A percentile compares a stretch with the other conserved stretches of the same genome.
phyloP scores from a whole-genome alignment of 176 grass and related monocot genomes.

The Carex myosuroides region DNA sequence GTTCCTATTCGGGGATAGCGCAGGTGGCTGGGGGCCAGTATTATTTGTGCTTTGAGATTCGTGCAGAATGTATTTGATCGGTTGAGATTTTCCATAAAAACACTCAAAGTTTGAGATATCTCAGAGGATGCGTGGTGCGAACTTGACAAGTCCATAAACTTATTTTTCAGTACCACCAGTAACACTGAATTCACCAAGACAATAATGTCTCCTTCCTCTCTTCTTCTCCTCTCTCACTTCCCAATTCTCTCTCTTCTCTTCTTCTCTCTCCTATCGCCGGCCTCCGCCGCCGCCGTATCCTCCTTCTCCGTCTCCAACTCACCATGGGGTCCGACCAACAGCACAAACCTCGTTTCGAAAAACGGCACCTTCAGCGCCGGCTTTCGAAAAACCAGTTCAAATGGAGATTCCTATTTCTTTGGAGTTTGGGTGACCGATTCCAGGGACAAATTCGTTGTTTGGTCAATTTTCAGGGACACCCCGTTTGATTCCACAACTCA shows the following conservation, averaged over 20 bases:
- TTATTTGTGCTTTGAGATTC: no score
- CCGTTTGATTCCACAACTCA: not conserved
- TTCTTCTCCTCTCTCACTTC: not conserved
- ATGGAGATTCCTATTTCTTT: constrained; percentile 26
- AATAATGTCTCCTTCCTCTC: constrained; percentile 14
- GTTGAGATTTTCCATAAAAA: no score
- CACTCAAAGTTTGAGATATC: no score
- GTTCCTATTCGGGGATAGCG: no score
- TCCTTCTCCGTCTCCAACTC: constrained; percentile 33
- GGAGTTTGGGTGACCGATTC: constrained; percentile 48
- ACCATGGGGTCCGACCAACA: constrained; percentile 30
- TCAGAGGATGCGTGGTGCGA: not conserved
- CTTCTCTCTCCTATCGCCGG: constrained; percentile 10
- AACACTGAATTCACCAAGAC: not conserved
- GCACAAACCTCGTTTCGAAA: constrained; percentile 39
- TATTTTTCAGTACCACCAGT: not conserved
- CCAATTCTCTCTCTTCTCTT: constrained; percentile 1
- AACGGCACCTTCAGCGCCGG: constrained; percentile 44
- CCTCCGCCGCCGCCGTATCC: not conserved
- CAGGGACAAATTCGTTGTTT: constrained; percentile 21
- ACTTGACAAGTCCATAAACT: not conserved
- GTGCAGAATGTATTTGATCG: no score
- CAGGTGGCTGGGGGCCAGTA: no score
- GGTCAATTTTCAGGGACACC: not conserved
- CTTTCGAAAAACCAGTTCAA: not conserved